Evolutionary conservation across 352 stramenopile species (phyloP).

Genomic region (Blastocystis sp.): DNA sequence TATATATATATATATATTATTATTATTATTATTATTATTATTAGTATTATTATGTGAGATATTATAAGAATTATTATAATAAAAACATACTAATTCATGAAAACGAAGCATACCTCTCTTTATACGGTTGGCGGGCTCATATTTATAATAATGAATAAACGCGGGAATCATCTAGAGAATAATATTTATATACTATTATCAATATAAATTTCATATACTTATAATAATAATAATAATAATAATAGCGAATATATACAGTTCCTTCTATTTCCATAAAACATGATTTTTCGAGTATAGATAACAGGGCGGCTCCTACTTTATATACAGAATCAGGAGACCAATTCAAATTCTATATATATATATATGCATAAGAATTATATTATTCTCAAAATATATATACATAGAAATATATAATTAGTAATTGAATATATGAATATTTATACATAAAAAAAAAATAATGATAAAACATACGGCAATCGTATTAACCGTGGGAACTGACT

Average conservation of each 20-base stretch:
- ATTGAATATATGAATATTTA: slow-evolving; percentile 24
- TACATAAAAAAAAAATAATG: slow-evolving; percentile 34
- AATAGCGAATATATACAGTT: slow-evolving; percentile 42
- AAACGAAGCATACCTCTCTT: slow-evolving; percentile 31
- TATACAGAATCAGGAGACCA: slow-evolving; percentile 31
- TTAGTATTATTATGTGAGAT: too few relatives aligned
- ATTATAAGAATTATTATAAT: slow-evolving; percentile 50
- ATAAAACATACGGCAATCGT: slow-evolving; percentile 39
- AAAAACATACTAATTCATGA: slow-evolving; percentile 41
- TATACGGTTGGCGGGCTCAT: slow-evolving; percentile 9
- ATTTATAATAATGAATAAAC: slow-evolving; percentile 42
- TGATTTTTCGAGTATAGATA: slow-evolving; percentile 58
- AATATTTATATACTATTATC: slow-evolving; percentile 44
- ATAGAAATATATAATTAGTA: slow-evolving; percentile 6
- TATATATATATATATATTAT: too few relatives aligned
- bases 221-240: too few relatives aligned
- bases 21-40: slow-evolving; percentile 49
- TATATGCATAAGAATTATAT: background rate
- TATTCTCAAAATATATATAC: background rate
- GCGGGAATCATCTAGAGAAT: slow-evolving; percentile 45
- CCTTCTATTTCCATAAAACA: slow-evolving; percentile 45
- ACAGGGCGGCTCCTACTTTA: slow-evolving; percentile 49
- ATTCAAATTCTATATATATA: background rate
- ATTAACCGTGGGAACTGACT: slow-evolving; percentile 13
- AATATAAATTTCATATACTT: too few relatives aligned